Evolutionary conservation across 345 rosid genomes (phyloP), one percentile per base, ranked within the genome.

Genomic region (Eucalyptus albens): DNA sequence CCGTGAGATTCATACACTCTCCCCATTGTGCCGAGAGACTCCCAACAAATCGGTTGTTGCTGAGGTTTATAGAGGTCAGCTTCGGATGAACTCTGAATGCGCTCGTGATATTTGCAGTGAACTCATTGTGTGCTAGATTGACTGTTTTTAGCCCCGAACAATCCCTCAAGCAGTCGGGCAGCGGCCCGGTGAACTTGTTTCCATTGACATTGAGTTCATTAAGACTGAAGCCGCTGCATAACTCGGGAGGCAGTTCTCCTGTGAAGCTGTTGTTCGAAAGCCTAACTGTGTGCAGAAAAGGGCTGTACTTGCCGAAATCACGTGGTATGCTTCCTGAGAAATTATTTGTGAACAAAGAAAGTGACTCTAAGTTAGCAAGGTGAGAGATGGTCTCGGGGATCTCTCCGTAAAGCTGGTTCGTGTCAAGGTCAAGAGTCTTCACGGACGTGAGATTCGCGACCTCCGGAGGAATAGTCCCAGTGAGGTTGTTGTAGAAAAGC

Each of bases 21-120:
- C 96, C 98, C 98, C 98, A 96, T 31, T 47, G 60, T 14, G 94
- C 89, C 3, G 95, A 96, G 56, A 96, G 91, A 89, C 90, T 88
- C 53, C 98, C 97, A 50, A 69, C 59, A 55, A 96, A 92, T 77
- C 89, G 94, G 90, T 96, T 96, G 81, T 88, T 89, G 42, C 92
- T 93, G 27, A 95, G 92, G 88, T 86, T 15, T 88, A 94, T 42
- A 89, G 81, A 92, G 65, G 29, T 83, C 33, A 96, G 95, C 26
- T 37, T 11, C 3, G 93, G 94, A 89, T 94, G 91, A 42, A 95
- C 91, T 31, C 96, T 93, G 87, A 96, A 96, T 16, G 95, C 93
- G 33, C 89, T 86, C 2, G 94, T 94, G 88, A 96, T 94, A 92
- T 93, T 90, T 29, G 94, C 95, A 3, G 94, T 93, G 91, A 96